A percentile compares a stretch with the other conserved stretches of the same genome.
Conservation (phyloP, 768 basidiomycete species). For the Tylopilus plumbeoviolaceoides region DNA sequence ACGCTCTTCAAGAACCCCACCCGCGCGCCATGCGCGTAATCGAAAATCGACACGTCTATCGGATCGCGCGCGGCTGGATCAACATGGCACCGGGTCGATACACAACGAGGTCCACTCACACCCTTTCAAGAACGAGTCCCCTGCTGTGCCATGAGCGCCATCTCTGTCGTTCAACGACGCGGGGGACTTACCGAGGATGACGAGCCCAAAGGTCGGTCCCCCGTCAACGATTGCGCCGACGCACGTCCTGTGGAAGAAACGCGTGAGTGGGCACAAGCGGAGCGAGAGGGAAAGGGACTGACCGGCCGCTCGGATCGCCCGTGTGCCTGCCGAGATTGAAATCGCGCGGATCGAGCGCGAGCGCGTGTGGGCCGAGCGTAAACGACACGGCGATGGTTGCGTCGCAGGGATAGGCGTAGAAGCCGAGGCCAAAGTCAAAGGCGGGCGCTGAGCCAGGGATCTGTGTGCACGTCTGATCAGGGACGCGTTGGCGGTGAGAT, state of each 20-base stretch:
- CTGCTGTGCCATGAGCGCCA: constrained; percentile 19
- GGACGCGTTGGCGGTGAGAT: neutral
- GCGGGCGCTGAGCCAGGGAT: constrained; percentile 47
- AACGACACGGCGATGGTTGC: constrained; percentile 36
- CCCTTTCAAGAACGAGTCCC: constrained; percentile 63
- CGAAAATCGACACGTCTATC: constrained; percentile 58
- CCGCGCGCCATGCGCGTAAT: constrained; percentile 49
- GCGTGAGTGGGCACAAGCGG: neutral
- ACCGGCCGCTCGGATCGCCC: constrained; percentile 31
- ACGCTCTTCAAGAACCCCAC: constrained; percentile 58
- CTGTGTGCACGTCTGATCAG: constrained; percentile 28
- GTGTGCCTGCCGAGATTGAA: constrained; percentile 50
- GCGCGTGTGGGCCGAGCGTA: constrained; percentile 39
- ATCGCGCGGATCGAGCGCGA: constrained; percentile 43
- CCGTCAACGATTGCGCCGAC: constrained; percentile 52
- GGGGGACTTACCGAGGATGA: constrained; percentile 21
- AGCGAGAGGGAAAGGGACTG: neutral
- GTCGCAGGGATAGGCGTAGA: constrained; percentile 55
- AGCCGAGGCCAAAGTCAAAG: constrained; percentile 42
- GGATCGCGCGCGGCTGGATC: neutral
- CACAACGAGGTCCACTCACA: constrained; percentile 36
- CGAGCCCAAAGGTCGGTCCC: constrained; percentile 1
- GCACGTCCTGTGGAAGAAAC: constrained; percentile 39
- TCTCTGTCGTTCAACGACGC: too few relatives aligned
- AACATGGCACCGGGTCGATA: too few relatives aligned